Percentiles rank a stretch among this genome's conserved stretches.
Evolutionary conservation across 1,284 basidiomycete genomes (phyloP).

Genomic region (Porogramme epimiltina): DNA sequence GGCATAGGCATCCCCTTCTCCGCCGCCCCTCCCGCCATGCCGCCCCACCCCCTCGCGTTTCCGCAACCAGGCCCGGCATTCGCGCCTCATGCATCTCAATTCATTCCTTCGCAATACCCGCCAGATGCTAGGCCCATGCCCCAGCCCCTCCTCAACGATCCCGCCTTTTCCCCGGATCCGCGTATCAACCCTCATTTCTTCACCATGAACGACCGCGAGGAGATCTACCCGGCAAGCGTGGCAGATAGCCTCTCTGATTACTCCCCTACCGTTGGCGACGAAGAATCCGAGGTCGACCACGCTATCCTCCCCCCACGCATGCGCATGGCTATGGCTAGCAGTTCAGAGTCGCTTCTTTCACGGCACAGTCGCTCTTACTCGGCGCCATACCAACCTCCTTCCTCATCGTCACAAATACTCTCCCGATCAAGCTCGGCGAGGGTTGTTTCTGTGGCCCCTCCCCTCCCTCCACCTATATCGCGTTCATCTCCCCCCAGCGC

Average conservation of each 20-base stretch:
- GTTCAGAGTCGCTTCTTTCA: slow-evolving; percentile 2
- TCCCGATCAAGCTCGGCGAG: slow-evolving; percentile 15
- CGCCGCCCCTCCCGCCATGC: slow-evolving; percentile 11
- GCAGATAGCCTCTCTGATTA: slow-evolving; percentile 21
- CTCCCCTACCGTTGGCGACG: slow-evolving; percentile 16
- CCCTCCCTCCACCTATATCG: slow-evolving; percentile 2
- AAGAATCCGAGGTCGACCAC: slow-evolving; percentile 20
- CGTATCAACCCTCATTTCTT: slow-evolving; percentile 35
- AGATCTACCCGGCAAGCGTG: slow-evolving; percentile 26
- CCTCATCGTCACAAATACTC: slow-evolving; percentile 7
- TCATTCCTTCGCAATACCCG: slow-evolving; percentile 12
- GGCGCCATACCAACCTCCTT: slow-evolving; percentile 11
- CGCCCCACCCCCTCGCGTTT: slow-evolving; percentile 15
- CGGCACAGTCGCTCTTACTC: slow-evolving; percentile 18
- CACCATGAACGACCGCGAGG: slow-evolving; percentile 30
- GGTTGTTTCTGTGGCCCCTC: slow-evolving; percentile 20
- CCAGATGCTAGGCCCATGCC: slow-evolving; percentile 15
- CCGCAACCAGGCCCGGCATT: slow-evolving; percentile 6
- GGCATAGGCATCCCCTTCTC: slow-evolving; percentile 4
- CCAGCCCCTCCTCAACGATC: slow-evolving; percentile 30
- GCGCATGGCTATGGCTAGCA: slow-evolving; percentile 9
- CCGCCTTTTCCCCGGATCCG: slow-evolving; percentile 40
- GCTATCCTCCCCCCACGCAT: slow-evolving; percentile 17
- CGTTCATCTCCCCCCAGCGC: slow-evolving; percentile 7
- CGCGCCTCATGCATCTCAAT: slow-evolving; percentile 11